Percentiles rank a stretch among this genome's conserved stretches.
Evolutionary conservation across 129 eudicot species (phyloP).

Genomic region (Escallonia herrerae): DNA sequence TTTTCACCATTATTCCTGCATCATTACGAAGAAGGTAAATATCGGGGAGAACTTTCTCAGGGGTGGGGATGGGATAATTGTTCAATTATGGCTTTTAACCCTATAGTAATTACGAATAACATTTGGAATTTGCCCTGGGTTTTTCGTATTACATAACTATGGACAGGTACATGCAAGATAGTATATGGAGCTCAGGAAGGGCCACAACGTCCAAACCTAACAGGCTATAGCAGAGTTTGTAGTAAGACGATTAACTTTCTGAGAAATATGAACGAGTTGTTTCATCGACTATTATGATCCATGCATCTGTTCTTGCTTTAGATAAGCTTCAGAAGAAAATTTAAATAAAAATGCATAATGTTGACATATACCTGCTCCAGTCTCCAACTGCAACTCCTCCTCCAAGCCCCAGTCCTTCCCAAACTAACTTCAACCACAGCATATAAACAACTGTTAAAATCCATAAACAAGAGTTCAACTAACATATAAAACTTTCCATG

Average conservation of each 20-base stretch:
- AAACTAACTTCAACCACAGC: constrained; percentile 58
- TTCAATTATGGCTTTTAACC: too few species aligned
- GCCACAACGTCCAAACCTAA: neutral
- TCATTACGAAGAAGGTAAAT: too few species aligned
- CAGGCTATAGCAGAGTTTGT: too few species aligned
- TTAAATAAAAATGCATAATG: neutral
- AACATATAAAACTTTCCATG: neutral
- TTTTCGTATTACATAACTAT: too few species aligned
- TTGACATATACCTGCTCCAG: constrained; percentile 66
- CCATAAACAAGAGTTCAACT: neutral
- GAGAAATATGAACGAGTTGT: neutral
- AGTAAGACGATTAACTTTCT: too few species aligned
- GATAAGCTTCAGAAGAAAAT: neutral
- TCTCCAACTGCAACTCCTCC: constrained; percentile 67
- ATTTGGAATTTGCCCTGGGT: too few species aligned
- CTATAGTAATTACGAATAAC: too few species aligned
- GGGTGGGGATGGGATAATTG: too few species aligned
- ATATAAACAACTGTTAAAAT: neutral
- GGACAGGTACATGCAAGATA: too few species aligned
- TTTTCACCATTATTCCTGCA: constrained; percentile 55
- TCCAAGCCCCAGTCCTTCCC: constrained; percentile 97
- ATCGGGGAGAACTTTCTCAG: too few species aligned
- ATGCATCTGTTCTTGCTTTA: constrained; percentile 2
- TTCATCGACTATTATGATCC: neutral
- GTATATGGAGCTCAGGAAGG: neutral